These are phyloP conservation scores for Luvunga scandens DNA, from an alignment of 345 rosid species.

Conservation along the genomic window DNA sequence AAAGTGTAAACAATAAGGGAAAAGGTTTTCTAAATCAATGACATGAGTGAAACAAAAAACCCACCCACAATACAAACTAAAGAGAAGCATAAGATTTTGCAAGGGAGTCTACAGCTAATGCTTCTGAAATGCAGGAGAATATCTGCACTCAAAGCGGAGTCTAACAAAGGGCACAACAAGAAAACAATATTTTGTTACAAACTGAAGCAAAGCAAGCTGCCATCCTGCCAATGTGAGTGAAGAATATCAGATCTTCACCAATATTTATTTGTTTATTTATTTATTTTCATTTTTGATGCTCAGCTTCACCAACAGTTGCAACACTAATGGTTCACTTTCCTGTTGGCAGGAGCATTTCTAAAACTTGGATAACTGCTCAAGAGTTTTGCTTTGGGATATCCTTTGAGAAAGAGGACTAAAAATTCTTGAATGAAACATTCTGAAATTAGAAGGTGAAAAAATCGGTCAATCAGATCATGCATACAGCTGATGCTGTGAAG, in stretches of 20 bases:
- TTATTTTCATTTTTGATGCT: too few relatives aligned
- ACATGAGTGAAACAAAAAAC: background rate
- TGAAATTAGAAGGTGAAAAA: background rate
- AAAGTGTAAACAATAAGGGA: conserved; percentile 7
- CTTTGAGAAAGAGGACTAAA: background rate
- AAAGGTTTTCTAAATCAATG: background rate
- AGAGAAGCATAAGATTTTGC: background rate
- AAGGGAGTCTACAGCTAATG: background rate
- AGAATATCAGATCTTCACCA: too few relatives aligned
- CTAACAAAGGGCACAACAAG: background rate
- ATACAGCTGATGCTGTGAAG: background rate
- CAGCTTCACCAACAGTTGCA: too few relatives aligned
- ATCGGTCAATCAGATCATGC: background rate
- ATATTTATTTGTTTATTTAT: too few relatives aligned
- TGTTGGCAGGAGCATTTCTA: background rate
- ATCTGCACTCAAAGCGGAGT: background rate
- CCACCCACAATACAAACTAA: background rate
- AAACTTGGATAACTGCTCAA: background rate
- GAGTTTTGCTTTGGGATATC: background rate
- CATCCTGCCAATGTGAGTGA: too few relatives aligned
- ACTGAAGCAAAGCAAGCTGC: background rate
- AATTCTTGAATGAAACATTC: background rate
- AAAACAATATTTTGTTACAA: background rate
- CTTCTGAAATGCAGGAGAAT: background rate
- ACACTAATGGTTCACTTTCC: background rate